Percentiles rank a stretch among this genome's conserved stretches.
Conservation (phyloP, 768 basidiomycete genomes). For the Tubosaeta sp. region DNA sequence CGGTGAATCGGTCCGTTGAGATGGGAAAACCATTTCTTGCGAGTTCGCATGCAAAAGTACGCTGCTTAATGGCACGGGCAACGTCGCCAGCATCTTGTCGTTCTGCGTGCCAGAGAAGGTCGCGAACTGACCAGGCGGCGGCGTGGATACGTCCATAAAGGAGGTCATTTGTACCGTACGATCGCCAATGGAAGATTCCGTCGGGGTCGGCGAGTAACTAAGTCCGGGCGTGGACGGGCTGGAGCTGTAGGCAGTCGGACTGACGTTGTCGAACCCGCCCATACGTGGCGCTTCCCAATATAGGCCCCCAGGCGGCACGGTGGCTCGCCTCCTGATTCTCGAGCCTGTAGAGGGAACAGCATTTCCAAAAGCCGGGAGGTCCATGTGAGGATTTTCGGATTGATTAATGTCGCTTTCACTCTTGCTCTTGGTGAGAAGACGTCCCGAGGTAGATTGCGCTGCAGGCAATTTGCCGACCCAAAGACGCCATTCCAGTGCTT, state of each 20-base stretch:
- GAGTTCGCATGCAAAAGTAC: conserved; percentile 16
- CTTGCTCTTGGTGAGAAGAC: conserved; percentile 45
- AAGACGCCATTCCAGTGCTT: conserved; percentile 84
- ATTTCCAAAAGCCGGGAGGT: background rate
- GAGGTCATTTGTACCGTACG: conserved; percentile 53
- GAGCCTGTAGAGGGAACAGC: conserved; percentile 12
- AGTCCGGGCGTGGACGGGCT: conserved; percentile 56
- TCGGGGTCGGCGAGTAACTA: conserved; percentile 56
- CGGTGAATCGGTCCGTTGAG: conserved; percentile 12
- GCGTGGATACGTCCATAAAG: conserved; percentile 43
- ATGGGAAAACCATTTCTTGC: conserved; percentile 8
- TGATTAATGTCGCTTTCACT: conserved; percentile 43
- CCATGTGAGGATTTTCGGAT: background rate
- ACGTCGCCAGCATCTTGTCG: conserved; percentile 27
- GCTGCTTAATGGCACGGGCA: conserved; percentile 14
- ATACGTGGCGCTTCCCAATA: conserved; percentile 11
- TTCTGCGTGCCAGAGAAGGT: conserved; percentile 33
- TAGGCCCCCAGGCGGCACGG: conserved; percentile 37
- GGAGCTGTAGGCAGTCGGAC: conserved; percentile 25
- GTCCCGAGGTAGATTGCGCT: conserved; percentile 30
- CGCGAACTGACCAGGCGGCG: conserved; percentile 35
- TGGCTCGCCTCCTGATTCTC: conserved; percentile 35
- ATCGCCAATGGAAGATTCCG: conserved; percentile 53
- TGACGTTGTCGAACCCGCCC: conserved; percentile 6
- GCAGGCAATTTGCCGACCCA: conserved; percentile 77